These are phyloP conservation scores for Lentinus polychrous DNA, from an alignment of 1,284 basidiomycete species.

Conservation along the genomic window DNA sequence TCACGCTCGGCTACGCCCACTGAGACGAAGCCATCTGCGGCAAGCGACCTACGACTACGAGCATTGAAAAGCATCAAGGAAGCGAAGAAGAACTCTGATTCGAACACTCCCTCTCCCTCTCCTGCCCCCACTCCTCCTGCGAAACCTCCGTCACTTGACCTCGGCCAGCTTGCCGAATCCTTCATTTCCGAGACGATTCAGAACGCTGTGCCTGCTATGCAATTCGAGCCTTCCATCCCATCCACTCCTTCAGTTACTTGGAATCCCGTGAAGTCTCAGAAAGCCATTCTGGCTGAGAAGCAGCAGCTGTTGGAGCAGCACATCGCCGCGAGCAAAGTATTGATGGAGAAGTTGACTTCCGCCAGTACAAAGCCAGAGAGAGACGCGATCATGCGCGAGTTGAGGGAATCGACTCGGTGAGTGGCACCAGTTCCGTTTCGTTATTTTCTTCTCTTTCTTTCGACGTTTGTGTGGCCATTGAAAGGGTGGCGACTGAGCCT, in stretches of 20 bases:
- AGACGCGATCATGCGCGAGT: constrained; percentile 43
- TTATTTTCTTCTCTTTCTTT: neutral
- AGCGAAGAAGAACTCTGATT: neutral
- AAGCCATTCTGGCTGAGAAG: constrained; percentile 33
- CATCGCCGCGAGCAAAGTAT: constrained; percentile 61
- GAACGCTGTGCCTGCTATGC: constrained; percentile 17
- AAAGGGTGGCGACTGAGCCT: constrained; percentile 1
- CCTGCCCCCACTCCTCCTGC: neutral
- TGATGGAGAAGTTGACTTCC: constrained; percentile 53
- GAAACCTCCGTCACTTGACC: constrained; percentile 6
- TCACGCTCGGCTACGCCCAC: neutral
- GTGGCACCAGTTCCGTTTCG: constrained; percentile 8
- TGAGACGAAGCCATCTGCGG: neutral
- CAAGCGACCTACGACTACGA: neutral
- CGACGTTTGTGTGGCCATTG: constrained; percentile 7
- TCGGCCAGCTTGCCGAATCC: constrained; percentile 45
- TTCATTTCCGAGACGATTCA: constrained; percentile 51
- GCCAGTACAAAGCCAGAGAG: constrained; percentile 59
- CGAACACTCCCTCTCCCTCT: neutral
- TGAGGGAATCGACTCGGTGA: constrained; percentile 40
- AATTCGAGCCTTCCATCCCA: neutral
- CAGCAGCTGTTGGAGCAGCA: constrained; percentile 54
- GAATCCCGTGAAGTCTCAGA: neutral
- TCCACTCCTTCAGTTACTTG: neutral
- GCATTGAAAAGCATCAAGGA: neutral